Evolutionary conservation across 306 rosid species (phyloP).

Genomic region (Citrullus mucosospermus): DNA sequence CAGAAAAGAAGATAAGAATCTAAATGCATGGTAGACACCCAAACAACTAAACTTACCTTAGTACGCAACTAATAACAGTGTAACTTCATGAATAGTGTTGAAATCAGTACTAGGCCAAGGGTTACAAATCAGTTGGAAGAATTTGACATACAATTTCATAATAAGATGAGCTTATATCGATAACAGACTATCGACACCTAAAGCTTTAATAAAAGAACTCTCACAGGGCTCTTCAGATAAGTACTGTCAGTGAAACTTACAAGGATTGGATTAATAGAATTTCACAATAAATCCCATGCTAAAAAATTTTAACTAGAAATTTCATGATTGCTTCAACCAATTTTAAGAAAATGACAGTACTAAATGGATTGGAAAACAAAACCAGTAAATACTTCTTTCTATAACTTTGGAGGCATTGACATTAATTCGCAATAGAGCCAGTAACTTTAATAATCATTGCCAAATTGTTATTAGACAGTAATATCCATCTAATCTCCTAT

Average conservation of each 20-base stretch:
- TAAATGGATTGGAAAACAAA: neutral
- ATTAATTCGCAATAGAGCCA: neutral
- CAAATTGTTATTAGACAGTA: neutral
- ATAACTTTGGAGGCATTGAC: neutral
- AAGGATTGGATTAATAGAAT: neutral
- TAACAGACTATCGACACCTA: neutral
- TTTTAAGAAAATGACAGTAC: neutral
- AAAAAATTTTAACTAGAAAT: neutral
- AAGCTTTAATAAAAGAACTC: neutral
- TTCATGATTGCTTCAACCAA: neutral
- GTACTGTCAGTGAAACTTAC: neutral
- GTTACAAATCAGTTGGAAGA: neutral
- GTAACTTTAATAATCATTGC: neutral
- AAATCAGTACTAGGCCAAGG: neutral
- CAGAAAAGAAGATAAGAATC: neutral
- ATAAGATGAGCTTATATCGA: neutral
- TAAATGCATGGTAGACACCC: neutral
- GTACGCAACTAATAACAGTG: neutral
- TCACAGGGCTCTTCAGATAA: neutral
- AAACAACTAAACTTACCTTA: neutral
- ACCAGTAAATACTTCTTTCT: neutral
- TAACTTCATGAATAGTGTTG: neutral
- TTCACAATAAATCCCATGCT: neutral
- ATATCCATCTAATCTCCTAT: neutral
- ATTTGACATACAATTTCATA: neutral